phyloP scores from a whole-genome alignment of 257 asterid species.

The Solanum neorickii region DNA sequence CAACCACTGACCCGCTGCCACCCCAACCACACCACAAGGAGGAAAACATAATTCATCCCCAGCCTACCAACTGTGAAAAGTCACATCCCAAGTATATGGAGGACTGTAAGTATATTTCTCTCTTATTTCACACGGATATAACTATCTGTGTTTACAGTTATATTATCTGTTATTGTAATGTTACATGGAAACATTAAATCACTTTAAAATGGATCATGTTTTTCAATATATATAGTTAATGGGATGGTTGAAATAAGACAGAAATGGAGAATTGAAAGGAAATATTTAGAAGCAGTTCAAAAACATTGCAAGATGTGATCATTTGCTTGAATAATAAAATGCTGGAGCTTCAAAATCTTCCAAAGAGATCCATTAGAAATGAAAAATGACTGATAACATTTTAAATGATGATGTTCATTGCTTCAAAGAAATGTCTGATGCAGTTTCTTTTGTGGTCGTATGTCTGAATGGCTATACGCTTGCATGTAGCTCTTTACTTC shows the following conservation, averaged over 20 bases:
- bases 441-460: not conserved
- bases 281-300: not conserved
- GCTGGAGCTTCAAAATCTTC: not conserved
- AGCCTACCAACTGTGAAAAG: slow-evolving; percentile 4
- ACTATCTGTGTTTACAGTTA: not conserved
- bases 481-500: not conserved
- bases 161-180: not conserved
- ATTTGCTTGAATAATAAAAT: not conserved
- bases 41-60: slow-evolving; percentile 52
- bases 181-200: not conserved
- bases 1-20: slow-evolving; percentile 21
- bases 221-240: not conserved
- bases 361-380: not conserved
- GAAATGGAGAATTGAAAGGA: not conserved
- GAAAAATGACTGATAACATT: not conserved
- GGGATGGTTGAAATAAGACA: not conserved
- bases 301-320: not conserved
- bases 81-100: slow-evolving; percentile 6
- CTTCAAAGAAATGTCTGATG: not conserved
- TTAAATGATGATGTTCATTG: not conserved
- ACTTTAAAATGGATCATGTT: not conserved
- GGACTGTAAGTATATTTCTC: slow-evolving; percentile 7
- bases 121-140: not conserved
- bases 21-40: slow-evolving; percentile 37
- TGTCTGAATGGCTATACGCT: not conserved